These are phyloP conservation scores for Geoglossum cookeanum DNA, from an alignment of 2,329 filamentous ascomycete species.

Conservation along the genomic window DNA sequence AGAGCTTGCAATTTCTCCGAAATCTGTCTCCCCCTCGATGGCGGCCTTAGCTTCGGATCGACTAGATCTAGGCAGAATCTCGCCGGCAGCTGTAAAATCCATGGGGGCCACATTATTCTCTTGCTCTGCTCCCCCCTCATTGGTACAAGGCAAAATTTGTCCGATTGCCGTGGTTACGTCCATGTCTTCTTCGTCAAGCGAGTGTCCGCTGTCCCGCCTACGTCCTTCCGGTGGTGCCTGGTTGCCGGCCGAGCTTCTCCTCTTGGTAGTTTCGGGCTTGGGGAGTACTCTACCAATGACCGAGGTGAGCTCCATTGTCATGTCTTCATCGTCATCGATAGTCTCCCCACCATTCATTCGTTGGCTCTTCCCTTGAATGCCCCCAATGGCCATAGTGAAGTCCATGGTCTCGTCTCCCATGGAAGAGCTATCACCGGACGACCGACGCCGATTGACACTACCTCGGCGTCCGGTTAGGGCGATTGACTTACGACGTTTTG, in stretches of 20 bases:
- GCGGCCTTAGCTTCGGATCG: constrained; percentile 33
- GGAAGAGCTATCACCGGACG: constrained; percentile 20
- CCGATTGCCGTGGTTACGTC: constrained; percentile 43
- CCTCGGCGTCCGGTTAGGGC: constrained; percentile 17
- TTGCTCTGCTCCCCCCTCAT: constrained; percentile 16
- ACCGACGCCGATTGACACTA: constrained; percentile 18
- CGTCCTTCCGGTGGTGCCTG: constrained; percentile 5
- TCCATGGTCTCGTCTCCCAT: constrained; percentile 33
- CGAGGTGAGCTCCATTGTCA: constrained; percentile 34
- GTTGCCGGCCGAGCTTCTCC: constrained; percentile 8
- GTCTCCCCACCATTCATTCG: constrained; percentile 12
- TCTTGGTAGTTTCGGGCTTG: constrained; percentile 22
- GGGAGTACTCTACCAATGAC: constrained; percentile 25
- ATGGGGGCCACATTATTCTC: constrained; percentile 33
- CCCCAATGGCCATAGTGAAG: constrained; percentile 34
- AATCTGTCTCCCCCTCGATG: constrained; percentile 39
- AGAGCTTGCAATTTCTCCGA: constrained; percentile 26
- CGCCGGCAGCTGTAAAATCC: constrained; percentile 47
- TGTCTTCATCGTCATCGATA: constrained; percentile 23
- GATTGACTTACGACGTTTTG: constrained; percentile 17
- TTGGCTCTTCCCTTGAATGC: constrained; percentile 20
- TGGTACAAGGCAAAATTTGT: constrained; percentile 26
- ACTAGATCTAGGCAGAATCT: constrained; percentile 32
- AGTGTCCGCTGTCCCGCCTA: constrained; percentile 5
- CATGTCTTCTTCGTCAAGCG: constrained; percentile 29